phyloP scores from a whole-genome alignment of 306 rosid genomes.

The Rosa lucieae region DNA sequence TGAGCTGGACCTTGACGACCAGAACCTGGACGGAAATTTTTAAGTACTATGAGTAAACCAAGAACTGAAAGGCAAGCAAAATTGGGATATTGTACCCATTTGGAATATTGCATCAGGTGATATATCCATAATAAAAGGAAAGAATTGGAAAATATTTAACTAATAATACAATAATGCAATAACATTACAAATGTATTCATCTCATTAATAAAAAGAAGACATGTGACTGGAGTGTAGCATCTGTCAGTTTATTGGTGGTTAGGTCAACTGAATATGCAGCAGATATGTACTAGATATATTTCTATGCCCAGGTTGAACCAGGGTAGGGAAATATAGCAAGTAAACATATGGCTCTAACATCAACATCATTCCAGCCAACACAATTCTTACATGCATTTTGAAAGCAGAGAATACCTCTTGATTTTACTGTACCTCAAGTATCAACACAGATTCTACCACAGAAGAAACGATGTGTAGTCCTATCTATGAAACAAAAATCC shows the following conservation, averaged over 20 bases:
- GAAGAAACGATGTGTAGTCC: not conserved
- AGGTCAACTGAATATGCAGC: not conserved
- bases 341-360: not conserved
- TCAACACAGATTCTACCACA: not conserved
- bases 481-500: not conserved
- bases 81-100: not conserved
- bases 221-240: conserved; percentile 1
- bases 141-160: not conserved
- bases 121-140: not conserved
- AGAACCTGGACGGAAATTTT: conserved; percentile 52
- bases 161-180: not conserved
- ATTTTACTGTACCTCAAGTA: not conserved
- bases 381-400: not conserved
- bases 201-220: not conserved
- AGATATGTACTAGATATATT: not conserved
- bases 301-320: not conserved
- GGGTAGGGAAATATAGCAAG: not conserved
- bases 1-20: conserved; percentile 61
- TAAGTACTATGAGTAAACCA: conserved; percentile 26
- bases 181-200: not conserved
- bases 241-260: conserved; percentile 1
- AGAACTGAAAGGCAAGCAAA: not conserved
- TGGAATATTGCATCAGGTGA: not conserved
- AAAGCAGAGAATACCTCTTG: not conserved
- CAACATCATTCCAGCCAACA: not conserved